Evolutionary conservation across 2,329 filamentous ascomycete species (phyloP).

Genomic region (Coleophoma cylindrospora): DNA sequence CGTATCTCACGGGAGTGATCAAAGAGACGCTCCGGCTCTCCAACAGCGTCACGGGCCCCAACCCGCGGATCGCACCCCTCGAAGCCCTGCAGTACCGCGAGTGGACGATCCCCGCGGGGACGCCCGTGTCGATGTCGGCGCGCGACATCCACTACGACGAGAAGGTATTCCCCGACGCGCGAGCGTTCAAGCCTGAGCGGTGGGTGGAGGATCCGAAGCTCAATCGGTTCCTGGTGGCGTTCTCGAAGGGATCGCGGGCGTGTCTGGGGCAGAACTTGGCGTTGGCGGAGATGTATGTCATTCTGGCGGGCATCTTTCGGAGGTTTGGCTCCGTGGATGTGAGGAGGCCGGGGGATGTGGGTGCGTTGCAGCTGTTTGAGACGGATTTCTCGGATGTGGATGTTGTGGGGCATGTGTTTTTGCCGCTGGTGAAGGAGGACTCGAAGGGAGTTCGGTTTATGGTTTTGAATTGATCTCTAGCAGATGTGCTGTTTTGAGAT

Average conservation of each 20-base stretch:
- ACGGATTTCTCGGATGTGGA: background rate
- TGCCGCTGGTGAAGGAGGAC: background rate
- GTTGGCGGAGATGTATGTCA: slow-evolving; percentile 5
- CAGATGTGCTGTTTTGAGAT: too few species aligned
- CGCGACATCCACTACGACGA: slow-evolving; percentile 20
- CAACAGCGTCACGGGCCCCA: too few species aligned
- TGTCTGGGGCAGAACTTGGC: slow-evolving; percentile 29
- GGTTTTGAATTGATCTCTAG: background rate
- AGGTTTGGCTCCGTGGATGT: background rate
- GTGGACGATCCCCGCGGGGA: slow-evolving; percentile 20
- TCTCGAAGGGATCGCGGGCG: slow-evolving; percentile 32
- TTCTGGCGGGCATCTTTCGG: background rate
- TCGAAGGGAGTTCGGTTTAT: background rate
- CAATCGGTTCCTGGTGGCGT: slow-evolving; percentile 34
- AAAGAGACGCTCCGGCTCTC: slow-evolving; percentile 22
- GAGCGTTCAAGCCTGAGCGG: slow-evolving; percentile 27
- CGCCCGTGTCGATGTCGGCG: slow-evolving; percentile 32
- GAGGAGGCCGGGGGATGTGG: background rate
- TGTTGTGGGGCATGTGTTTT: background rate
- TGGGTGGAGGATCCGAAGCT: slow-evolving; percentile 31
- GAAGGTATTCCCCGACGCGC: slow-evolving; percentile 21
- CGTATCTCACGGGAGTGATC: slow-evolving; percentile 22
- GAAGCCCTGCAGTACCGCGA: too few species aligned
- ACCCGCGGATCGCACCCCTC: too few species aligned
- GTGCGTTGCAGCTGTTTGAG: background rate